Evolutionary conservation across 129 eudicot species (phyloP), one percentile per base, ranked within the genome.

Genomic region (Pseudognaphalium luteoalbum): DNA sequence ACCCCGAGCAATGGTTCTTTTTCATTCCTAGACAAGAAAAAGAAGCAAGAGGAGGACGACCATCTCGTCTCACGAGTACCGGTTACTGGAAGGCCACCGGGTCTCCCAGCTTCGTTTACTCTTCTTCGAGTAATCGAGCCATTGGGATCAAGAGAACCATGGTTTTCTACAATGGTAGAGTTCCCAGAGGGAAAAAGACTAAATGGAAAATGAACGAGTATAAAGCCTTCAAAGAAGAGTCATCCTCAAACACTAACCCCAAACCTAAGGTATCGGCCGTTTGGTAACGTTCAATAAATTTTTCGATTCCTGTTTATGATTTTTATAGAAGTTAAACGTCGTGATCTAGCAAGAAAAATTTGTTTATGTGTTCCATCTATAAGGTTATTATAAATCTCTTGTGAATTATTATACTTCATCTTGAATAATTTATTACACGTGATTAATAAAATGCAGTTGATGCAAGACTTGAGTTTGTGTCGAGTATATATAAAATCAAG

Each of bases 41-140:
- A 70, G 90, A 87, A 84, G 87, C 83, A 9, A 73, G 85, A 33
- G 96, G 96, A 42, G 89, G 92, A 51, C 68, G 90, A 72, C 85
- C 90, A 6, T 85, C 84, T 39, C 84, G 96, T 12, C 86, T 80
- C 17, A 90, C 96, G 4, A 61, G 61, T 1, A 32, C 79, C 9
- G 96, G 96, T 0, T 86, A 85, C 59, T 90, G 96, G 96, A 90
- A 90, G 76, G 88, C 90, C 22, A 90, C 96, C 1, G 92, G 96
- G 6, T 90, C 89, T 22, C 91, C 96, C 0, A 71, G 83, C 21
- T 52, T 72, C 19, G 82, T 90, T 4, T 87, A 87, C 86, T 90
- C 92, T 2, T 83, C 90, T 5, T 80, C 87, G 0, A 25, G 71
- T 8, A 80, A 80, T 63, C 77, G 71, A 20, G 75, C 74, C 17